Conservation (phyloP, 805 yeast genomes). For the Sugiyamaella qingdaonensis region DNA sequence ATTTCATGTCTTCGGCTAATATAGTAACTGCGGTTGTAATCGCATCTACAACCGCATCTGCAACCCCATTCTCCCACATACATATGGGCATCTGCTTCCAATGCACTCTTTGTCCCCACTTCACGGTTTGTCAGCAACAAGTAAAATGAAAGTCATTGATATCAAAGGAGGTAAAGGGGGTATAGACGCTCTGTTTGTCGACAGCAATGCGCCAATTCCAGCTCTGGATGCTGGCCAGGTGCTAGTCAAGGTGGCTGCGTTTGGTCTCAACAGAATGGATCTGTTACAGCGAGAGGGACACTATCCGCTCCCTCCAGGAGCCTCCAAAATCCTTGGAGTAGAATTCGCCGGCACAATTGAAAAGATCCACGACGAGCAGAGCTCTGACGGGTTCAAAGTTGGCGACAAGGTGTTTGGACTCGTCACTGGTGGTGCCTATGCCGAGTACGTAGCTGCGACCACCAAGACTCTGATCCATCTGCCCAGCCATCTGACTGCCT, state of each 20-base stretch:
- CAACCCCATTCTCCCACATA: too few species aligned
- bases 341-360: conserved; percentile 36
- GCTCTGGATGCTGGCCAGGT: conserved; percentile 24
- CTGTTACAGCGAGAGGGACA: conserved; percentile 28
- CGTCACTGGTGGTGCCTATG: conserved; percentile 37
- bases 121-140: too few species aligned
- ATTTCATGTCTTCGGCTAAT: too few species aligned
- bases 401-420: conserved; percentile 38
- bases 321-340: conserved; percentile 33
- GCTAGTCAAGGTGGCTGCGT: conserved; percentile 31
- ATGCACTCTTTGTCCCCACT: too few species aligned
- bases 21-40: too few species aligned
- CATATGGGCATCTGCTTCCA: too few species aligned
- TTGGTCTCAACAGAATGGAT: conserved; percentile 37
- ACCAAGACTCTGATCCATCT: conserved; percentile 23
- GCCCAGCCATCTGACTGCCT: conserved; percentile 25
- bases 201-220: conserved; percentile 22
- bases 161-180: conserved; percentile 28
- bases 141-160: conserved; percentile 29
- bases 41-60: too few species aligned
- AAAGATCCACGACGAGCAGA: conserved; percentile 13
- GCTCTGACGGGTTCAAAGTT: conserved; percentile 19
- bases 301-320: conserved; percentile 33
- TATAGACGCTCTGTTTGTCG: conserved; percentile 27
- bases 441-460: conserved; percentile 33